Conservation (phyloP, 202 grass and related monocot genomes). For the Schoenoplectus tabernaemontani region DNA sequence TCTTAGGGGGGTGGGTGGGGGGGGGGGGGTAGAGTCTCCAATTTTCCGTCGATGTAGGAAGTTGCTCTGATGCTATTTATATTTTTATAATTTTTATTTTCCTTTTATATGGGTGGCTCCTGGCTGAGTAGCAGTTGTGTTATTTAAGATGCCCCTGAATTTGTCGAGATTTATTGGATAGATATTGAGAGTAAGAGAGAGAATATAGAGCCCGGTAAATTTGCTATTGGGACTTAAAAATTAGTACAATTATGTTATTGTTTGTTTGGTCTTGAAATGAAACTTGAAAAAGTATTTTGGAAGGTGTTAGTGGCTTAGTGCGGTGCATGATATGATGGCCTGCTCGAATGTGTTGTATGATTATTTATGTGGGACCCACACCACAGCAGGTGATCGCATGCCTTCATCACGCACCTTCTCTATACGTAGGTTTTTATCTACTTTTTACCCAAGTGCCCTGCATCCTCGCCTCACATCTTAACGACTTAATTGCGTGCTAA, state of each 20-base stretch:
- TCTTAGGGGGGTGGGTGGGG: not conserved
- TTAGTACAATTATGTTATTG: not conserved
- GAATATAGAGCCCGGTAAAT: not conserved
- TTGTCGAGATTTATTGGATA: not conserved
- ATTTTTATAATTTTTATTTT: not conserved
- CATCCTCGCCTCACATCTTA: no score
- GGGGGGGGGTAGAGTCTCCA: not conserved
- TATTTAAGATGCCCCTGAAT: not conserved
- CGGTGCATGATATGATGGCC: no score
- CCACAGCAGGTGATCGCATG: not conserved
- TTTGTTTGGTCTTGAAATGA: not conserved
- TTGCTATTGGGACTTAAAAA: not conserved
- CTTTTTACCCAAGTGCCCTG: not conserved
- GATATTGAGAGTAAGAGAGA: constrained; percentile 7
- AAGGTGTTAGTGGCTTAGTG: no score
- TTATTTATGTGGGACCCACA: not conserved
- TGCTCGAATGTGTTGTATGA: no score
- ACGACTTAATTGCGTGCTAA: no score
- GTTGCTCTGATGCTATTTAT: no score
- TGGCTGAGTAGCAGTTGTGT: not conserved
- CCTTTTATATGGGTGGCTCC: not conserved
- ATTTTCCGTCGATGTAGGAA: constrained; percentile 17
- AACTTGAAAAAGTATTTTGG: not conserved
- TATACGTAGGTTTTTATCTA: not conserved
- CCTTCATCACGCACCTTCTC: not conserved